Evolutionary conservation across 192 early-diverging fungal species (phyloP).

Genomic region (Radiomyces spectabilis): DNA sequence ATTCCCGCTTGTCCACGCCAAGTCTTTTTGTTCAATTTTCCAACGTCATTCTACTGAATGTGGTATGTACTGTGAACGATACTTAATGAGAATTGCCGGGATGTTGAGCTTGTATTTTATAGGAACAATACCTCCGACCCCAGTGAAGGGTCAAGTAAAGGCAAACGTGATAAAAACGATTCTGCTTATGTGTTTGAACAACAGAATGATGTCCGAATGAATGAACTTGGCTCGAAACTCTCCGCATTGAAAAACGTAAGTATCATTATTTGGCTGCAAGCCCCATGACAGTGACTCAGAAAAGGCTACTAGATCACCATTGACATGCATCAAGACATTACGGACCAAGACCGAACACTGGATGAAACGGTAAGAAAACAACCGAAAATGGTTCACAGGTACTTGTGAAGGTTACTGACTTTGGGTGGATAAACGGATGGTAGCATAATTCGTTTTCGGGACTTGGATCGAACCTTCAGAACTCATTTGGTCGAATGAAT

Average conservation of each 20-base stretch:
- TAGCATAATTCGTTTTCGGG: slow-evolving; percentile 22
- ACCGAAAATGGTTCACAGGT: too few relatives aligned
- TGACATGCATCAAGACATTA: slow-evolving; percentile 38
- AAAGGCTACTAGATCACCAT: slow-evolving; percentile 28
- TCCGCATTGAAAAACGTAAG: slow-evolving; percentile 46
- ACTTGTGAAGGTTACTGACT: too few relatives aligned
- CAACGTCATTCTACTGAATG: too few relatives aligned
- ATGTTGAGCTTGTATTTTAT: too few relatives aligned
- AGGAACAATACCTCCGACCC: too few relatives aligned
- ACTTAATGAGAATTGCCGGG: too few relatives aligned
- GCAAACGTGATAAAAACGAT: slow-evolving; percentile 9
- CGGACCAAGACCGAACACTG: slow-evolving; percentile 27
- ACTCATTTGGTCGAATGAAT: slow-evolving; percentile 26
- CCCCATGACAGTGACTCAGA: not conserved
- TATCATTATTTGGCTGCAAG: too few relatives aligned
- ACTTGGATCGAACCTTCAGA: slow-evolving; percentile 12
- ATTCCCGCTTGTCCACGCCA: too few relatives aligned
- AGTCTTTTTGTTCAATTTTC: too few relatives aligned
- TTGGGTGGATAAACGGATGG: not conserved
- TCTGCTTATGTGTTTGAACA: slow-evolving; percentile 35
- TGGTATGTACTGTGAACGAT: too few relatives aligned
- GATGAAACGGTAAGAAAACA: slow-evolving; percentile 27
- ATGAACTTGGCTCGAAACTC: slow-evolving; percentile 44
- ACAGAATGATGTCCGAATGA: slow-evolving; percentile 45
- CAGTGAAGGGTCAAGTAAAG: too few relatives aligned